Conservation (phyloP, 2,329 filamentous ascomycete species). For the Cordyceps militaris region DNA sequence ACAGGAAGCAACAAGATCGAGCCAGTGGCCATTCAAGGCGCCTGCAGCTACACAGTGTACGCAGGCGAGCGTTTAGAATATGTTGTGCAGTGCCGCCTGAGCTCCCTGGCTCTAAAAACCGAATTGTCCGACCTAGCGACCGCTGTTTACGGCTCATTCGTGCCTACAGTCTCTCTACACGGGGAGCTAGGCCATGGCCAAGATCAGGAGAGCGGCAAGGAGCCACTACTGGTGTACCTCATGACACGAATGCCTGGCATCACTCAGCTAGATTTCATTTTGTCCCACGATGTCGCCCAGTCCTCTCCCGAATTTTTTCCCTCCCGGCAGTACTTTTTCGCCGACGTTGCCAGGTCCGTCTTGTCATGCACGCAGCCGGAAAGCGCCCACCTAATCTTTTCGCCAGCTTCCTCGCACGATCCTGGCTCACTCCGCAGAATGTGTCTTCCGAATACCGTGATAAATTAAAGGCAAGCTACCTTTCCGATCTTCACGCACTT, state of each 20-base stretch:
- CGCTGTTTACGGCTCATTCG: slow-evolving; percentile 26
- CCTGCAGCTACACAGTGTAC: slow-evolving; percentile 34
- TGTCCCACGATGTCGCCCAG: slow-evolving; percentile 27
- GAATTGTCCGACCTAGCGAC: slow-evolving; percentile 24
- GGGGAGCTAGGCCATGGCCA: slow-evolving; percentile 23
- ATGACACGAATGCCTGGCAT: slow-evolving; percentile 30
- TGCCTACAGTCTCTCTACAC: slow-evolving; percentile 21
- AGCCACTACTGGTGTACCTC: slow-evolving; percentile 30
- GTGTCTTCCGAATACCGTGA: background rate
- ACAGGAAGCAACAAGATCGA: slow-evolving; percentile 22
- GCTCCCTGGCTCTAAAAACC: slow-evolving; percentile 26
- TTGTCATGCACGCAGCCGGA: too few relatives aligned
- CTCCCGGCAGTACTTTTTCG: slow-evolving; percentile 29
- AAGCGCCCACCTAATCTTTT: slow-evolving; percentile 24
- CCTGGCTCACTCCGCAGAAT: background rate
- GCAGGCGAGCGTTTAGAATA: slow-evolving; percentile 26
- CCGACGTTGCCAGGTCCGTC: slow-evolving; percentile 28
- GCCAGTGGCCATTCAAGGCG: slow-evolving; percentile 29
- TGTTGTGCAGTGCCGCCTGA: slow-evolving; percentile 32
- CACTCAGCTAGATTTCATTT: slow-evolving; percentile 30
- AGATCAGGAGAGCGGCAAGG: slow-evolving; percentile 20
- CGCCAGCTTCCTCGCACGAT: slow-evolving; percentile 24
- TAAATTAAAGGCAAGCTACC: background rate
- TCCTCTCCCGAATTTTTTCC: slow-evolving; percentile 26
- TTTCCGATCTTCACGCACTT: background rate